Evolutionary conservation across 108 stramenopile species (phyloP).

Genomic region (Nannochloropsis gaditana): DNA sequence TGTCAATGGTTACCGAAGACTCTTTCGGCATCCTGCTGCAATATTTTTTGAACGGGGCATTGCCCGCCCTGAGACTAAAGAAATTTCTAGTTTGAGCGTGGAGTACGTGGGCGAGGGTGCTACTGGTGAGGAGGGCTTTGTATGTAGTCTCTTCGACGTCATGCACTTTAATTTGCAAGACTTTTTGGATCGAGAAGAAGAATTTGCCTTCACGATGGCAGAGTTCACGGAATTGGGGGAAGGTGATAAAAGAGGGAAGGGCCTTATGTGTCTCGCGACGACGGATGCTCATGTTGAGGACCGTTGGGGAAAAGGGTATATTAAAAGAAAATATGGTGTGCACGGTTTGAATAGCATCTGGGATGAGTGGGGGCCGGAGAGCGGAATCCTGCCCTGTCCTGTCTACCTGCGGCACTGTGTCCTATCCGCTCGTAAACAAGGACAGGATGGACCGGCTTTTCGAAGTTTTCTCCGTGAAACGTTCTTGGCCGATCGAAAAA

Average conservation of each 20-base stretch:
- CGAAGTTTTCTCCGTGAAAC: slow-evolving; percentile 71
- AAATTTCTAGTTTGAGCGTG: slow-evolving; percentile 64
- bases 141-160: slow-evolving; percentile 17
- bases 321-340: background rate
- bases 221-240: slow-evolving; percentile 50
- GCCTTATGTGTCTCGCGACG: slow-evolving; percentile 61
- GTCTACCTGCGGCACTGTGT: slow-evolving; percentile 76
- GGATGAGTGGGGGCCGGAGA: slow-evolving; percentile 61
- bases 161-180: slow-evolving; percentile 30
- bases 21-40: slow-evolving; percentile 71
- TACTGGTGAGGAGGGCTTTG: background rate
- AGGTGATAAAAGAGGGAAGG: slow-evolving; percentile 11
- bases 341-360: slow-evolving; percentile 61
- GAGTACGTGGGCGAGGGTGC: slow-evolving; percentile 46
- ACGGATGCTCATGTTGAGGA: slow-evolving; percentile 55
- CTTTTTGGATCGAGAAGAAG: slow-evolving; percentile 57
- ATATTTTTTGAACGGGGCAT: slow-evolving; percentile 71
- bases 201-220: slow-evolving; percentile 63
- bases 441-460: slow-evolving; percentile 53
- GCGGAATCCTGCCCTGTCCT: slow-evolving; percentile 68
- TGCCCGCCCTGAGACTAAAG: slow-evolving; percentile 64
- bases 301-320: slow-evolving; percentile 19
- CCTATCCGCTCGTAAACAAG: slow-evolving; percentile 62
- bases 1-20: slow-evolving; percentile 66
- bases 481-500: slow-evolving; percentile 65